A percentile compares a stretch with the other conserved stretches of the same genome.
Conservation (phyloP, 176 grass and related monocot species). For the Miscanthus lutarioriparius region DNA sequence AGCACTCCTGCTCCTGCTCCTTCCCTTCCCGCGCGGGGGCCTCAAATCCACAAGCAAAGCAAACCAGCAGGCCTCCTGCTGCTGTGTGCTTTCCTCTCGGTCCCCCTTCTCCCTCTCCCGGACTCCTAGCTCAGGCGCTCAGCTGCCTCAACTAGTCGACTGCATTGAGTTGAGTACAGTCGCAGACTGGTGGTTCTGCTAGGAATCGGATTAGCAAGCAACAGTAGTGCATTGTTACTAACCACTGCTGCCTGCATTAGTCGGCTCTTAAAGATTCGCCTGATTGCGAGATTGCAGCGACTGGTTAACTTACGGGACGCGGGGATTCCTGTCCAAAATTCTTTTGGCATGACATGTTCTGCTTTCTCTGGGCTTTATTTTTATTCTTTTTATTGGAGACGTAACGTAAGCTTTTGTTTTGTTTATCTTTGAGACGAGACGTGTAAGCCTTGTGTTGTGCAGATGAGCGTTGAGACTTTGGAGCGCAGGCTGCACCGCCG, state of each 20-base stretch:
- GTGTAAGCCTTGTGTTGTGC: no score
- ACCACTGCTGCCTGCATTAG: neutral
- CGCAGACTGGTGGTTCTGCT: neutral
- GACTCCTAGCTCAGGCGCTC: neutral
- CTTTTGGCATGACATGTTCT: neutral
- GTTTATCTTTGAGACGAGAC: neutral
- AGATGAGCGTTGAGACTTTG: neutral
- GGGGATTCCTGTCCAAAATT: neutral
- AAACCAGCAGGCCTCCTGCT: neutral
- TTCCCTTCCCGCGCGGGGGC: constrained; percentile 2
- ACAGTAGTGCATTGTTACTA: neutral
- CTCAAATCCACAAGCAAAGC: constrained; percentile 12
- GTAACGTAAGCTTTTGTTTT: neutral
- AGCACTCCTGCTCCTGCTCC: neutral
- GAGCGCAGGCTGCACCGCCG: no score
- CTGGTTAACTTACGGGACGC: neutral
- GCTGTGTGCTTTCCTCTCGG: no score
- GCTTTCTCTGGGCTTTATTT: neutral
- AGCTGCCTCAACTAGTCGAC: neutral
- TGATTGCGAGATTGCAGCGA: constrained; percentile 27
- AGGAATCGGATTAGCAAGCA: neutral
- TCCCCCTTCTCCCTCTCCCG: neutral
- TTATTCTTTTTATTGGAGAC: neutral
- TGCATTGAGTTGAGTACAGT: neutral
- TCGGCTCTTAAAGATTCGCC: neutral